phyloP scores from a whole-genome alignment of 208 protist genomes.

The Novymonas esmeraldas region DNA sequence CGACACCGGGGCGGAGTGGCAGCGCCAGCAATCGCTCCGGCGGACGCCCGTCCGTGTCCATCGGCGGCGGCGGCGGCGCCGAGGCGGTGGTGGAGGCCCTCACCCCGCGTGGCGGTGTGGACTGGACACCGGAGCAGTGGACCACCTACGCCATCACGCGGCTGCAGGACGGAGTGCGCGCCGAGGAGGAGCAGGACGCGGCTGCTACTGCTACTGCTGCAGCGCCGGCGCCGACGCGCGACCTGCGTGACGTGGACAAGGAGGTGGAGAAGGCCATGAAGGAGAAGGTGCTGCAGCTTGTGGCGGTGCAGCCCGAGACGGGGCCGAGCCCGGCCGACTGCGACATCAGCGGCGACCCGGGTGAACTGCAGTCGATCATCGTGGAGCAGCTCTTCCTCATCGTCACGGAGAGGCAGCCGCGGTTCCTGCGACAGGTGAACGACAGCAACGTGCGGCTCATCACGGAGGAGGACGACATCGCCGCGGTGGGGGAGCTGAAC shows the following conservation, averaged over 20 bases:
- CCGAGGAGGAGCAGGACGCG: background rate
- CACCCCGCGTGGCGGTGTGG: background rate
- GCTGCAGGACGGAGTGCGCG: constrained; percentile 22
- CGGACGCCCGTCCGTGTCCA: background rate
- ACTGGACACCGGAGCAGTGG: constrained; percentile 26
- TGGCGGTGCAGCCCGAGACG: constrained; percentile 53
- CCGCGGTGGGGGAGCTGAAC: constrained; percentile 5
- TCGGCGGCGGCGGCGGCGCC: background rate
- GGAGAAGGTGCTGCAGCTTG: constrained; percentile 56
- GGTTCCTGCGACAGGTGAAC: constrained; percentile 81
- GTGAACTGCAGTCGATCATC: constrained; percentile 81
- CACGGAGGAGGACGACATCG: constrained; percentile 43
- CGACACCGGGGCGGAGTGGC: background rate
- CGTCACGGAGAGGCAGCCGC: constrained; percentile 61
- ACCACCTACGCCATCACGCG: constrained; percentile 28
- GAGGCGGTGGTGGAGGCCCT: background rate
- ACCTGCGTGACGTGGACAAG: constrained; percentile 65
- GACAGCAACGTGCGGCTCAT: constrained; percentile 81
- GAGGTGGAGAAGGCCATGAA: constrained; percentile 72
- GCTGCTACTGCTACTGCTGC: no score
- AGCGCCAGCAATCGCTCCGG: background rate
- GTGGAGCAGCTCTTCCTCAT: constrained; percentile 85
- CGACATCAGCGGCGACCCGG: constrained; percentile 74
- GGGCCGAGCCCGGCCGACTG: constrained; percentile 65
- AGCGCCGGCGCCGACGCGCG: constrained; percentile 19